Conservation (phyloP, 2,329 filamentous ascomycete species). For the Aspergillus chevalieri region DNA sequence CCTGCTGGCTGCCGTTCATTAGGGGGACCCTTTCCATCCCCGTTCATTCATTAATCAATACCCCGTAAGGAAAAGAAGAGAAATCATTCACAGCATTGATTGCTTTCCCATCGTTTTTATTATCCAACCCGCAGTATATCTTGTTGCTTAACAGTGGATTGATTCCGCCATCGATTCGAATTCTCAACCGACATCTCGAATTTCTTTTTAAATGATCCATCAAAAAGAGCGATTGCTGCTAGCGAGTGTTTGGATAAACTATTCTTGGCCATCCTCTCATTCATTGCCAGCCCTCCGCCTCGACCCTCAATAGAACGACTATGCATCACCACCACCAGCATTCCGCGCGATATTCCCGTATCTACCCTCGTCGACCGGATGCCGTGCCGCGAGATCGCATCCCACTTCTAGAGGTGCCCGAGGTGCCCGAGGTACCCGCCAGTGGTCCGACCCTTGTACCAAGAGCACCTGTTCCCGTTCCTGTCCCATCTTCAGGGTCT, state of each 20-base stretch:
- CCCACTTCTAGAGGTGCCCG: constrained; percentile 13
- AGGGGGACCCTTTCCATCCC: constrained; percentile 13
- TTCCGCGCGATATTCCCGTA: constrained; percentile 21
- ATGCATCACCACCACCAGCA: constrained; percentile 20
- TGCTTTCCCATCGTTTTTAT: constrained; percentile 5
- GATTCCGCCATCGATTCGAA: too few relatives aligned
- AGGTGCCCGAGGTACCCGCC: constrained; percentile 16
- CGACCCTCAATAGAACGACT: constrained; percentile 4
- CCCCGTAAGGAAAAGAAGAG: not conserved
- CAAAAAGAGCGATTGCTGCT: too few relatives aligned
- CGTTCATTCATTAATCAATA: constrained; percentile 22
- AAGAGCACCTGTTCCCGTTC: constrained; percentile 17
- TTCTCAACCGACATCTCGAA: too few relatives aligned
- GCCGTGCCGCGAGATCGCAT: constrained; percentile 21
- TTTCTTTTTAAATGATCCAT: too few relatives aligned
- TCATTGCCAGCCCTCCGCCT: constrained; percentile 1
- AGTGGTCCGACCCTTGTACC: constrained; percentile 22
- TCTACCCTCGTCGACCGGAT: constrained; percentile 16
- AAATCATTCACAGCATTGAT: not conserved
- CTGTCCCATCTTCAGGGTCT: constrained; percentile 17
- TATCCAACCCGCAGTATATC: not conserved
- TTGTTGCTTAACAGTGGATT: too few relatives aligned
- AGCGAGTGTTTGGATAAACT: too few relatives aligned
- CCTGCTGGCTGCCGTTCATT: constrained; percentile 23
- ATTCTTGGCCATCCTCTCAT: not conserved